Evolutionary conservation across 164 flowering plant genomes (phyloP), one percentile per base, ranked within the genome.

Genomic region (Dillenia suffruticosa): DNA sequence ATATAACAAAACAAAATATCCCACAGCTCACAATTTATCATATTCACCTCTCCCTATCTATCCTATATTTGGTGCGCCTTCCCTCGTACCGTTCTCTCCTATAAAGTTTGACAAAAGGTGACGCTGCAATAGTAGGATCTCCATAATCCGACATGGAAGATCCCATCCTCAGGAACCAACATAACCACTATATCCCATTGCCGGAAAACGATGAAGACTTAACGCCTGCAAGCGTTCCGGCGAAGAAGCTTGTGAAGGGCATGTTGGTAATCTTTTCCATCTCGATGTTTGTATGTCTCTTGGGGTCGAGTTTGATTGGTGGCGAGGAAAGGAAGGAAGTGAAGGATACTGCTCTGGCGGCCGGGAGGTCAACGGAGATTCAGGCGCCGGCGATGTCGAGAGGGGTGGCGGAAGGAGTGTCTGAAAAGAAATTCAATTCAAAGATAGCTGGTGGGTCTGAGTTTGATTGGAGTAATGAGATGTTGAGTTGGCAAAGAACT

Each of bases 401-500:
- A 44, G 84, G 83, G 49, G 70, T 63, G n/a, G 22, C 70, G 48
- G 76, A 73, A 44, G 94, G 94, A 0, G 88, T 85, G 50, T 87
- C 94, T 44, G 87, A 77, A 63, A 87, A 87, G 79, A 5, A 57
- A 9, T 62, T 57, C 75, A 1, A 52, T 47, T 59, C 12, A 10
- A 19, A 9, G 73, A 64, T 43, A 61, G 5, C 45, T 4, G 56
- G 49, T 0, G 44, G 1, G 16, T 5, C 12, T 53, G 44, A 58
- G 17, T 84, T 46, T 53, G 71, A 78, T 0, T 78, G 81, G 81
- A 75, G 49, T 7, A 78, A 75, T 14, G 69, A 48, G 54, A 75
- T 80, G 83, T 56, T 82, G 69, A 52, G 79, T 0, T 84, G 86
- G 87, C 85, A 84, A 65, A 73, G 83, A 51, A 78, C 89, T 2